Evolutionary conservation across 2,329 filamentous ascomycete species (phyloP).

Genomic region (Pyrenochaeta sp.): DNA sequence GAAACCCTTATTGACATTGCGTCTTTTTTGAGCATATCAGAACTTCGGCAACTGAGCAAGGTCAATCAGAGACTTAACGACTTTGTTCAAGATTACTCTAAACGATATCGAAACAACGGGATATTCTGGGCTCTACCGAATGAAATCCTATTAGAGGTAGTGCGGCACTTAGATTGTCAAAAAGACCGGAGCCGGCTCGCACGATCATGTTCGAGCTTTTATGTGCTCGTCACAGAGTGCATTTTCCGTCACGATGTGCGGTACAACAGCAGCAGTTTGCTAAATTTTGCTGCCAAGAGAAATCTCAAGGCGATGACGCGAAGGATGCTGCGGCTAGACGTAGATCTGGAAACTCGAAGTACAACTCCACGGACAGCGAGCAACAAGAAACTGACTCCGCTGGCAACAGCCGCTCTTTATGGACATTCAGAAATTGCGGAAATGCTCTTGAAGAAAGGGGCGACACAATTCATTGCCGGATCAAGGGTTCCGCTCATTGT

Average conservation of each 20-base stretch:
- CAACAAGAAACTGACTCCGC: conserved; percentile 12
- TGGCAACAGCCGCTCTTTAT: conserved; percentile 14
- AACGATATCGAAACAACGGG: conserved; percentile 7
- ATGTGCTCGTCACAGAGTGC: conserved; percentile 14
- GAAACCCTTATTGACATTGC: conserved; percentile 12
- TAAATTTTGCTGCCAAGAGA: conserved; percentile 16
- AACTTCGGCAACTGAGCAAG: conserved; percentile 10
- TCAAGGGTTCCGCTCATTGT: conserved; percentile 8
- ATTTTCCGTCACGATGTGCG: conserved; percentile 16
- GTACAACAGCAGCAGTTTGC: conserved; percentile 9
- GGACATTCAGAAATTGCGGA: conserved; percentile 14
- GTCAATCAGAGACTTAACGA: conserved; percentile 7
- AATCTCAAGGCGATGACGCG: conserved; percentile 17
- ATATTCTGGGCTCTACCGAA: conserved; percentile 14
- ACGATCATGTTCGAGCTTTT: conserved; percentile 13
- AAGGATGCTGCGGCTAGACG: conserved; percentile 13
- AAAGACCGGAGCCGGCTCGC: conserved; percentile 14
- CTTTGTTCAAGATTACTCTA: conserved; percentile 10
- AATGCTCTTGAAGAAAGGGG: conserved; percentile 15
- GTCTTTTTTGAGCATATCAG: conserved; percentile 7
- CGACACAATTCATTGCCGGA: conserved; percentile 13
- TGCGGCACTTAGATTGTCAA: conserved; percentile 10
- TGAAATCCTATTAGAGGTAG: conserved; percentile 14
- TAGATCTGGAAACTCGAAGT: conserved; percentile 13
- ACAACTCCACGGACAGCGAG: conserved; percentile 1